Percentiles rank a stretch among this genome's conserved stretches.
phyloP scores from a whole-genome alignment of 169 alveolate genomes.

The Neospora caninum region DNA sequence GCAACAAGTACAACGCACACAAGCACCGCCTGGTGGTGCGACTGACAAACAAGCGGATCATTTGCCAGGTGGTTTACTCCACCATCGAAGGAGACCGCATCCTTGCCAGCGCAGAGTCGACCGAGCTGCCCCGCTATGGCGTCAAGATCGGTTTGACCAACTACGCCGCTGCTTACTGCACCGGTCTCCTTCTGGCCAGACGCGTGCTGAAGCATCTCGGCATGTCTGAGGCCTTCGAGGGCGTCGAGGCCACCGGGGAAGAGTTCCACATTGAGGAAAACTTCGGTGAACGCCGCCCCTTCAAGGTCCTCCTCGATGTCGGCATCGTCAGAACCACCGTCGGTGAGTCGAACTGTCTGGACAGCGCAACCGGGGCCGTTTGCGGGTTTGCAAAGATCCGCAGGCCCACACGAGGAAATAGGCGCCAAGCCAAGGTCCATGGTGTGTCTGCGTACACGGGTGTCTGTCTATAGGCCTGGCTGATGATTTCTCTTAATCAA shows the following conservation, averaged over 20 bases:
- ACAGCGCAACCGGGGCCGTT: not conserved
- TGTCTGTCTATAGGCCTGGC: not conserved
- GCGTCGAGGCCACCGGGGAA: constrained; percentile 95
- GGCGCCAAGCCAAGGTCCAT: too few relatives aligned
- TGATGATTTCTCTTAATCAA: constrained; percentile 19
- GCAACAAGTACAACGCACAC: constrained; percentile 99
- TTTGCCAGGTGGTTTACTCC: constrained; percentile 97
- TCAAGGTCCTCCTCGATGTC: constrained; percentile 98
- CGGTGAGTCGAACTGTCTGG: constrained; percentile 53
- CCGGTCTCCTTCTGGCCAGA: constrained; percentile 98
- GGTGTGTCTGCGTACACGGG: too few relatives aligned
- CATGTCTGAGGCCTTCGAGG: constrained; percentile 81
- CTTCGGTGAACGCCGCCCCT: constrained; percentile 97
- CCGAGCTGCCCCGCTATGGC: constrained; percentile 97
- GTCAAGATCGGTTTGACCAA: constrained; percentile 98
- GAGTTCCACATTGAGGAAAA: constrained; percentile 96
- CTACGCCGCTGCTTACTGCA: constrained; percentile 99
- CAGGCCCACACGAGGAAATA: too few relatives aligned
- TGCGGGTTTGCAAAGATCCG: too few relatives aligned
- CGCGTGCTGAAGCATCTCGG: constrained; percentile 93
- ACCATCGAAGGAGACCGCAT: constrained; percentile 98
- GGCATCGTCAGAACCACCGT: constrained; percentile 99
- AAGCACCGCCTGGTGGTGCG: constrained; percentile 99
- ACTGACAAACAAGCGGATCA: constrained; percentile 92
- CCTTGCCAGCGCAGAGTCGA: constrained; percentile 96